Evolutionary conservation across 2,329 filamentous ascomycete species (phyloP), one percentile per base, ranked within the genome.

Genomic region (Alternaria consortialis): DNA sequence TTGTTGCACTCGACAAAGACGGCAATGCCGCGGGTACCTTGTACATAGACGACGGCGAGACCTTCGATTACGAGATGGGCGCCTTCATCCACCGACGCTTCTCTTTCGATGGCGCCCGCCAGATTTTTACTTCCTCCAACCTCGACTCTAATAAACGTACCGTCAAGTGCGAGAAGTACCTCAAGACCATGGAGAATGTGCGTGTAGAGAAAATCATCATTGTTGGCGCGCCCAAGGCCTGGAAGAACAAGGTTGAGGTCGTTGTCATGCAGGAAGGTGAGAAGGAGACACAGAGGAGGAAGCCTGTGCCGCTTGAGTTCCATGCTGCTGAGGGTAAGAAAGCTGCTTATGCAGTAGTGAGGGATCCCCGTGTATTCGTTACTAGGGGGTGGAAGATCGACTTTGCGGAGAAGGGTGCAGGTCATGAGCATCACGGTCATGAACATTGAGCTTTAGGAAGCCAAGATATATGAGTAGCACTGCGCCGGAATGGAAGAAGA

Each of bases 31-130:
- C 90, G 48, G 95, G 95, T 29, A 90, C 91, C 50, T 82, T 99
- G 7, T 99, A 99, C 74, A 84, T 93, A 31, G 95, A 99, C 74
- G 95, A 99, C 68, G 95, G 95, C 48, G 94, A 98, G 79, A 91
- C 91, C 1, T 99, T 94, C 69, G 93, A 97, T 56, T 93, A 92
- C 75, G 84, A 96, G 77, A 83, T 88, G 65, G 94, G 94, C 11
- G 93, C 93, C 63, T 97, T 91, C 79, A 94, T 98, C 70, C 90
- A 97, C 81, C 91, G 93, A 60, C 85, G 84, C 62, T 97, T 99
- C 80, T 83, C 82, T 25, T 91, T 94, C 62, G 81, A 83, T 29
- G 81, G 80, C 61, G 74, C 78, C 5, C 81, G 82, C 51, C 84
- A 85, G 15, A 84, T 83, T 1, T 82, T 98, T n/a, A 85, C 85